A percentile compares a stretch with the other conserved stretches of the same genome.
These are phyloP conservation scores for Baorangia bicolor DNA, from an alignment of 768 basidiomycete genomes.

Conservation along the genomic window DNA sequence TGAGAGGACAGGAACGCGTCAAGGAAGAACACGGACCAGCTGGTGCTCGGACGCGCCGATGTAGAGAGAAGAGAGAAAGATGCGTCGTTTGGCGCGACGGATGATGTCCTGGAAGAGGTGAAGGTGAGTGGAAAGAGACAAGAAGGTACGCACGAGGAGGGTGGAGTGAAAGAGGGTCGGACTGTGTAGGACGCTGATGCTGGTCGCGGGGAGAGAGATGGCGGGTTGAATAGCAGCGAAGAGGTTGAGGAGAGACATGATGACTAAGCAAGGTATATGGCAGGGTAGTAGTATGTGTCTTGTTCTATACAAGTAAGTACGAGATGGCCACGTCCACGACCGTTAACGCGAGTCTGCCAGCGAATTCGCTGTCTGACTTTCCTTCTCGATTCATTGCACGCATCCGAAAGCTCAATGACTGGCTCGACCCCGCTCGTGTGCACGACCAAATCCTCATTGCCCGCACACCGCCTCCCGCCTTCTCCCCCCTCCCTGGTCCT, in stretches of 20 bases:
- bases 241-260: conserved; percentile 15
- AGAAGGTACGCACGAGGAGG: conserved; percentile 50
- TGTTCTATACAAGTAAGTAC: no score
- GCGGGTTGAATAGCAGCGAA: conserved; percentile 46
- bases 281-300: no score
- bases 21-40: conserved; percentile 55
- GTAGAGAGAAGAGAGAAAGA: conserved; percentile 91
- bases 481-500: conserved; percentile 49
- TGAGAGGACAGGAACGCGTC: neutral
- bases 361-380: no score
- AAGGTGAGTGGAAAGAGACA: neutral
- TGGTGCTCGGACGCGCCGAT: conserved; percentile 77
- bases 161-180: conserved; percentile 58
- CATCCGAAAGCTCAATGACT: conserved; percentile 34
- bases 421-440: neutral
- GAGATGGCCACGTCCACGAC: no score
- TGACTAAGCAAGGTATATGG: conserved; percentile 24
- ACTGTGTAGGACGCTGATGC: conserved; percentile 52
- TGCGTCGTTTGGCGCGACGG: conserved; percentile 66
- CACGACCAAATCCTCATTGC: neutral
- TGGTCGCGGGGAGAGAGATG: conserved; percentile 44
- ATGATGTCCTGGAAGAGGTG: conserved; percentile 62
- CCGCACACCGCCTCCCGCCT: neutral
- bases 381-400: no score
- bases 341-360: no score